Evolutionary conservation across 176 grass and related monocot species (phyloP).

Genomic region (Chloris gayana): DNA sequence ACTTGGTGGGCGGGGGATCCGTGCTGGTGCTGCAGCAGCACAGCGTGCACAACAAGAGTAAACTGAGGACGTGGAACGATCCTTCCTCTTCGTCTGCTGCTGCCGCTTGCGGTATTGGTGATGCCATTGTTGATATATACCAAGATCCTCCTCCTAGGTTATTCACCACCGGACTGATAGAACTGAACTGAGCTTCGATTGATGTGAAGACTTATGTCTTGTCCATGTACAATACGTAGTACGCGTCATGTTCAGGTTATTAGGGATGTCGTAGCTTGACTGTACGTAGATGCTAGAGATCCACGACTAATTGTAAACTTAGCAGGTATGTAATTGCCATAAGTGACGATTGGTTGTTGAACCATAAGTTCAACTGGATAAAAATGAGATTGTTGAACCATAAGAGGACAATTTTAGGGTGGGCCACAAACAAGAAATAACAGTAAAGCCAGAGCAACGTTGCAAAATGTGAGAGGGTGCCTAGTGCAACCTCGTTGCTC

Average conservation of each 20-base stretch:
- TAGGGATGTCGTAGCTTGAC: not conserved
- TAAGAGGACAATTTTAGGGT: no score
- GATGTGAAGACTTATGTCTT: not conserved
- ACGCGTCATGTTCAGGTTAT: not conserved
- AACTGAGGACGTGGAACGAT: constrained; percentile 31
- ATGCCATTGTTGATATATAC: constrained; percentile 27
- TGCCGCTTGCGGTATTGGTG: not conserved
- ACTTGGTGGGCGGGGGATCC: constrained; percentile 53
- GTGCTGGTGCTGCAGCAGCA: constrained; percentile 68
- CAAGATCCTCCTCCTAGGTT: not conserved
- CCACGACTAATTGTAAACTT: not conserved
- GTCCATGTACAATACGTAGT: not conserved
- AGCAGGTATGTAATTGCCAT: no score
- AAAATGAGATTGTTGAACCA: no score
- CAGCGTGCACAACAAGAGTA: not conserved
- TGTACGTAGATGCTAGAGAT: not conserved
- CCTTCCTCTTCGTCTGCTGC: not conserved
- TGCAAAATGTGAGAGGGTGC: no score
- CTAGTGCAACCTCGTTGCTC: no score
- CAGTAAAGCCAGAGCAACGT: no score
- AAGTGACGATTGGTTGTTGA: no score
- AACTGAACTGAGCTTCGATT: not conserved
- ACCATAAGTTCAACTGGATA: no score
- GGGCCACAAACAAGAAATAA: no score
- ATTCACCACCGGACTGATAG: not conserved